Percentiles rank a stretch among this genome's conserved stretches.
These are phyloP conservation scores for Xylariaceae sp. DNA, from an alignment of 2,329 filamentous ascomycete species.

Conservation along the genomic window DNA sequence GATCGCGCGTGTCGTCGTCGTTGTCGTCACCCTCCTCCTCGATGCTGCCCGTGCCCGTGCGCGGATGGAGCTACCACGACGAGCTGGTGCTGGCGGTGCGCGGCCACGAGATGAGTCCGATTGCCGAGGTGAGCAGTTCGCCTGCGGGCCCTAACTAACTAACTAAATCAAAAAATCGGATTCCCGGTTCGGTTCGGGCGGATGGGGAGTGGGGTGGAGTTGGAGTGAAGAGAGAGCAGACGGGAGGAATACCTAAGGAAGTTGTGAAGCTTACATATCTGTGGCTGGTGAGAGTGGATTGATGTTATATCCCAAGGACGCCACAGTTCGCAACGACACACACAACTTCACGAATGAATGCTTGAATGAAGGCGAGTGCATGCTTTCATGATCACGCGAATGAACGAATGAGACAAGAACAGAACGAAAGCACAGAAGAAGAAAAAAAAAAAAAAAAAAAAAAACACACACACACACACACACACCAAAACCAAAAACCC, in stretches of 20 bases:
- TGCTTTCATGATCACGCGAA: background rate
- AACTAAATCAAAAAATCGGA: too few species aligned
- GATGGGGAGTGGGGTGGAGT: too few species aligned
- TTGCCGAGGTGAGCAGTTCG: background rate
- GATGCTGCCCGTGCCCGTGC: background rate
- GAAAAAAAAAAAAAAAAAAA: background rate
- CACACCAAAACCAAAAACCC: background rate
- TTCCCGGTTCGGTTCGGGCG: too few species aligned
- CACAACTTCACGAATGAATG: too few species aligned
- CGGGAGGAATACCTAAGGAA: too few species aligned
- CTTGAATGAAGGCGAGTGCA: too few species aligned
- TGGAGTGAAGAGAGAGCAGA: too few species aligned
- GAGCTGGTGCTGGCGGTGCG: background rate
- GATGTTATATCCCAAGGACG: too few species aligned
- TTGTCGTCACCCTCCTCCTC: background rate
- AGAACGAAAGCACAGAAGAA: background rate
- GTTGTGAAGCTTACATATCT: too few species aligned
- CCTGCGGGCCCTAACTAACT: background rate
- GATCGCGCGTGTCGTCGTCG: background rate
- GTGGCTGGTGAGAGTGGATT: too few species aligned
- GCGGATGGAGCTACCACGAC: background rate
- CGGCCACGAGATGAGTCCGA: background rate
- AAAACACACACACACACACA: too few species aligned
- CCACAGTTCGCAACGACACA: too few species aligned
- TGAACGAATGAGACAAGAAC: background rate